phyloP scores from a whole-genome alignment of 345 rosid species.

The Atalantia buxifolia region DNA sequence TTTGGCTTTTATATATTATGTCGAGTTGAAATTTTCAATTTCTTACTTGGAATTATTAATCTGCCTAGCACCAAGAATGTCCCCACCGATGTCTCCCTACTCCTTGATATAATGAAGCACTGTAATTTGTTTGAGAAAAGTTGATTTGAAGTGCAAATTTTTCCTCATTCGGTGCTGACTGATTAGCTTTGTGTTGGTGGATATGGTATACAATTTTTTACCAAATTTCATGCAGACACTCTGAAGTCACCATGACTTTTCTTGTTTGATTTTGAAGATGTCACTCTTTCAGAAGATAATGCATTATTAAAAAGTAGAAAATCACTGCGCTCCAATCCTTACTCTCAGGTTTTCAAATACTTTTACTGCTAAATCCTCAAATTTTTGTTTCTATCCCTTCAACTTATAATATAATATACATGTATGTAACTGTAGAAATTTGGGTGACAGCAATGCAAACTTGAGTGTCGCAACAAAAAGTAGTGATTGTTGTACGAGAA shows the following conservation, averaged over 20 bases:
- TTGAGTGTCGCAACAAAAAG: neutral
- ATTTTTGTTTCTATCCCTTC: no score
- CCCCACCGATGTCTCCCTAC: neutral
- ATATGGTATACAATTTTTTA: neutral
- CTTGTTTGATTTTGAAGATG: neutral
- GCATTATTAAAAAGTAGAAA: no score
- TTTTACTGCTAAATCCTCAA: no score
- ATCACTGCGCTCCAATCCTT: no score
- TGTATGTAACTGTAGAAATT: no score
- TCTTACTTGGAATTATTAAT: neutral
- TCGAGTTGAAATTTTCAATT: neutral
- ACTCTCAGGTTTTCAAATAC: no score
- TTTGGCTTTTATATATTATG: neutral
- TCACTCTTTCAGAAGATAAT: neutral
- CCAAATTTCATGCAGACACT: neutral
- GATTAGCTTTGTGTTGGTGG: neutral
- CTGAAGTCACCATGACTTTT: neutral
- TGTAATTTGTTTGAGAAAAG: conserved; percentile 3
- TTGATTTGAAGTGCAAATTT: neutral
- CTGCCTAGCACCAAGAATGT: neutral
- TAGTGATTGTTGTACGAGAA: neutral
- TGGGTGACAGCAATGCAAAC: neutral
- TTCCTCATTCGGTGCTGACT: conserved; percentile 10
- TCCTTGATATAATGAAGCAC: neutral
- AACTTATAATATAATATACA: no score